phyloP scores from a whole-genome alignment of 2,329 filamentous ascomycete species.

The Pestalotiopsis sp. region DNA sequence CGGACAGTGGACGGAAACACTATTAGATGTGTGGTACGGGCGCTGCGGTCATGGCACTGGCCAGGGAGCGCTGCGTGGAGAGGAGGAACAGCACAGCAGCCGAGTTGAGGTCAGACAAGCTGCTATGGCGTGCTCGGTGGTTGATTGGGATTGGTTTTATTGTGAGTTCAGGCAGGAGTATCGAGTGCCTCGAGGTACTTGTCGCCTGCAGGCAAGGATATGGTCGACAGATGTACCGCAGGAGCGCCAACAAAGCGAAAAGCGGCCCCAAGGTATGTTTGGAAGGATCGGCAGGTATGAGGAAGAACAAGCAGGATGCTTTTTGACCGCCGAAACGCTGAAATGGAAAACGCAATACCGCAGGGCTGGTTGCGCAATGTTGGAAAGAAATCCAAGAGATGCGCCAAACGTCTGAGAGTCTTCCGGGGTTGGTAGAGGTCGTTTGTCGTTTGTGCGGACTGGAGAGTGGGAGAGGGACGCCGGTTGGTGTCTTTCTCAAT shows the following conservation, averaged over 20 bases:
- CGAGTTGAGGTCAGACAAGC: slow-evolving; percentile 8
- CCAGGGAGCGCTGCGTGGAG: slow-evolving; percentile 7
- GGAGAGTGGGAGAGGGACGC: neutral
- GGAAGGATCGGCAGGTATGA: neutral
- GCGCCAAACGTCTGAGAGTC: neutral
- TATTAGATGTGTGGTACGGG: neutral
- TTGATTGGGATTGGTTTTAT: neutral
- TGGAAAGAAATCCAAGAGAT: neutral
- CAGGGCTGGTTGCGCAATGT: slow-evolving; percentile 9
- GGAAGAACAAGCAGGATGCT: neutral
- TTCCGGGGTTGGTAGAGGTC: neutral
- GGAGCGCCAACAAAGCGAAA: neutral
- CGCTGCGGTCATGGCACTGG: slow-evolving; percentile 10
- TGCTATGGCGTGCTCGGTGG: slow-evolving; percentile 10
- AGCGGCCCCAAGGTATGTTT: neutral
- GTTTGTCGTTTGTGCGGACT: neutral
- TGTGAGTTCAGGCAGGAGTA: neutral
- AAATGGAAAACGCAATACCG: slow-evolving; percentile 1
- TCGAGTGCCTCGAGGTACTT: neutral
- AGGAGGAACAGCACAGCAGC: neutral
- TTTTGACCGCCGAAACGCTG: slow-evolving; percentile 6
- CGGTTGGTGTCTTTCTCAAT: neutral
- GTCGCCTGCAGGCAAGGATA: neutral
- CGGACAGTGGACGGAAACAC: neutral
- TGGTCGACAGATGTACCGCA: neutral